phyloP scores from a whole-genome alignment of 1,139 yeast species.

The Geotrichum armillariae region DNA sequence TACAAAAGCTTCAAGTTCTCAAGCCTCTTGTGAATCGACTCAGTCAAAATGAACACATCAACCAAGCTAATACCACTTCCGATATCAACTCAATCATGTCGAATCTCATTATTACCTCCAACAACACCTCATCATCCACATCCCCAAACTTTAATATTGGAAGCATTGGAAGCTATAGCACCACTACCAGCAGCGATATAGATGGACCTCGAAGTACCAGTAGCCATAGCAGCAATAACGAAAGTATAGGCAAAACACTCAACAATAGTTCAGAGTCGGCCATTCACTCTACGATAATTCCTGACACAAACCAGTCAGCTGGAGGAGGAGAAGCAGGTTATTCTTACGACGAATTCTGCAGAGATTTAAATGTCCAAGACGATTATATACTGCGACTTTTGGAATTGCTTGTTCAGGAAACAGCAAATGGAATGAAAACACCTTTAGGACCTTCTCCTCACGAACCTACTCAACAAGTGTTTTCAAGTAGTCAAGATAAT shows the following conservation, averaged over 20 bases:
- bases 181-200: constrained; percentile 1
- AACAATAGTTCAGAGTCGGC: not conserved
- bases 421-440: constrained; percentile 9
- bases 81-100: not conserved
- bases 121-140: not conserved
- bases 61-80: not conserved
- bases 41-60: not conserved
- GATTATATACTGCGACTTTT: constrained; percentile 17
- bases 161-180: constrained; percentile 1
- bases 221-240: constrained; percentile 3
- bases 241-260: not conserved
- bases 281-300: not conserved
- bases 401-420: constrained; percentile 17
- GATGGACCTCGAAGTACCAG: not conserved
- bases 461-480: not conserved
- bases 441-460: not conserved
- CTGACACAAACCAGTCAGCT: not conserved
- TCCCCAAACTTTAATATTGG: not conserved
- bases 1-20: constrained; percentile 15
- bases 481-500: not conserved
- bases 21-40: not conserved
- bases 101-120: not conserved
- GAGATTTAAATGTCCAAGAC: constrained; percentile 31
- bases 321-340: not conserved
- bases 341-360: constrained; percentile 31